phyloP scores from a whole-genome alignment of 2,329 filamentous ascomycete genomes.

The Aspergillus quadricinctus region DNA sequence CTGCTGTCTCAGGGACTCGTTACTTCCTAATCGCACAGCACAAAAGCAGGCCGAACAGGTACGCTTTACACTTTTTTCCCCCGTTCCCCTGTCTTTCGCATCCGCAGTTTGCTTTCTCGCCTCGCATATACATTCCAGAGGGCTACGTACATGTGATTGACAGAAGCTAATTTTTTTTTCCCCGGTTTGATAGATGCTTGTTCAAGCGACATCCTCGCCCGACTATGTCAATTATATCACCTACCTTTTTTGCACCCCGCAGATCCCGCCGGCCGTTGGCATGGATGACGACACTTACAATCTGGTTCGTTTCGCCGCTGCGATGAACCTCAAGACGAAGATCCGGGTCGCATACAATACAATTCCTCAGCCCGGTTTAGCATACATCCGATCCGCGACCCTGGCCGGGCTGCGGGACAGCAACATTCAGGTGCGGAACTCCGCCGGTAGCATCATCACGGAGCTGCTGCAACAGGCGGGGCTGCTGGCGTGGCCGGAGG shows the following conservation, averaged over 20 bases:
- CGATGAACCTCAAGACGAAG: slow-evolving; percentile 94
- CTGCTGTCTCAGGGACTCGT: slow-evolving; percentile 82
- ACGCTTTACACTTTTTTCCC: slow-evolving; percentile 33
- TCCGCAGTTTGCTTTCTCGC: slow-evolving; percentile 7
- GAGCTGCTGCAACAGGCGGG: slow-evolving; percentile 83
- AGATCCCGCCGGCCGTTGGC: slow-evolving; percentile 53
- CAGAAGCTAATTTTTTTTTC: neutral
- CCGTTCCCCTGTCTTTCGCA: neutral
- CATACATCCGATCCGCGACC: slow-evolving; percentile 74
- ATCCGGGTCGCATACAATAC: slow-evolving; percentile 70
- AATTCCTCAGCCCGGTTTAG: slow-evolving; percentile 68
- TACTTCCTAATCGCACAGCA: slow-evolving; percentile 73
- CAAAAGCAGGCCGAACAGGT: slow-evolving; percentile 90
- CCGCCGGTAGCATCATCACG: slow-evolving; percentile 89
- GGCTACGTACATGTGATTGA: slow-evolving; percentile 12
- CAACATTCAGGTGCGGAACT: slow-evolving; percentile 76
- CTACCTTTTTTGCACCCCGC: slow-evolving; percentile 74
- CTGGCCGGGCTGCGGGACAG: slow-evolving; percentile 76
- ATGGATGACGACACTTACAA: slow-evolving; percentile 61
- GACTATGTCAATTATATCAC: slow-evolving; percentile 98
- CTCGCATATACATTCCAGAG: neutral
- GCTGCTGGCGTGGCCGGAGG: slow-evolving; percentile 83
- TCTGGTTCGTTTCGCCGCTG: slow-evolving; percentile 78
- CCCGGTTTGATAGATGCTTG: slow-evolving; percentile 67
- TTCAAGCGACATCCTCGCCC: slow-evolving; percentile 78